Percentiles rank a stretch among this genome's conserved stretches.
These are phyloP conservation scores for Fraxinus baroniana DNA, from an alignment of 305 asterid species.

Conservation along the genomic window DNA sequence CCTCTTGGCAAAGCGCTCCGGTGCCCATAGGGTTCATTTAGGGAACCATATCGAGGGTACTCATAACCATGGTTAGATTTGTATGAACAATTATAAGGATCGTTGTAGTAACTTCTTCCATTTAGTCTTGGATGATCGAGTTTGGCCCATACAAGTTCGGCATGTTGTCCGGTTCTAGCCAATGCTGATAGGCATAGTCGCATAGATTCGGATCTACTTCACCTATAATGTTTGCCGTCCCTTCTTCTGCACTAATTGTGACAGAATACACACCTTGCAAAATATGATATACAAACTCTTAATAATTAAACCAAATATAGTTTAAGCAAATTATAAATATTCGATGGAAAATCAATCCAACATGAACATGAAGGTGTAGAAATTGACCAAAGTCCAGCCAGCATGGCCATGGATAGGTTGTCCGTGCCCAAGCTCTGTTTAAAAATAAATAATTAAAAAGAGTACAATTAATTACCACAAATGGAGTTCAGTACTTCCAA, in stretches of 20 bases:
- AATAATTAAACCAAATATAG: background rate
- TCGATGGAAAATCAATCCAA: background rate
- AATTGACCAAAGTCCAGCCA: background rate
- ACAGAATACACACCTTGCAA: slow-evolving; percentile 35
- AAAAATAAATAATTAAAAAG: background rate
- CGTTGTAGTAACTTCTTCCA: background rate
- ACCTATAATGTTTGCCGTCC: slow-evolving; percentile 17
- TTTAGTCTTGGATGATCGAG: slow-evolving; percentile 27
- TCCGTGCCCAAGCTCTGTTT: background rate
- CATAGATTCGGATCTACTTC: slow-evolving; percentile 39
- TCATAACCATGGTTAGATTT: background rate
- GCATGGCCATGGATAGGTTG: background rate
- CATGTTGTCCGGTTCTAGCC: slow-evolving; percentile 29
- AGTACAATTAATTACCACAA: slow-evolving; percentile 20
- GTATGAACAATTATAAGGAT: background rate
- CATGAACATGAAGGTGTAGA: background rate
- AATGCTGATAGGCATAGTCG: slow-evolving; percentile 29
- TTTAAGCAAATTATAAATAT: background rate
- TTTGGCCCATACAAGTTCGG: slow-evolving; percentile 28
- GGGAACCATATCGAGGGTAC: background rate
- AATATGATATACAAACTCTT: background rate
- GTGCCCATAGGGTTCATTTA: slow-evolving; percentile 1
- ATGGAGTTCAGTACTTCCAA: slow-evolving; percentile 30
- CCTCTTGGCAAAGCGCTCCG: slow-evolving; percentile 15
- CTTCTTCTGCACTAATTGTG: slow-evolving; percentile 18